These are phyloP conservation scores for Chamaecyparis obtusa DNA, from an alignment of 75 land plant genomes.

Conservation along the genomic window DNA sequence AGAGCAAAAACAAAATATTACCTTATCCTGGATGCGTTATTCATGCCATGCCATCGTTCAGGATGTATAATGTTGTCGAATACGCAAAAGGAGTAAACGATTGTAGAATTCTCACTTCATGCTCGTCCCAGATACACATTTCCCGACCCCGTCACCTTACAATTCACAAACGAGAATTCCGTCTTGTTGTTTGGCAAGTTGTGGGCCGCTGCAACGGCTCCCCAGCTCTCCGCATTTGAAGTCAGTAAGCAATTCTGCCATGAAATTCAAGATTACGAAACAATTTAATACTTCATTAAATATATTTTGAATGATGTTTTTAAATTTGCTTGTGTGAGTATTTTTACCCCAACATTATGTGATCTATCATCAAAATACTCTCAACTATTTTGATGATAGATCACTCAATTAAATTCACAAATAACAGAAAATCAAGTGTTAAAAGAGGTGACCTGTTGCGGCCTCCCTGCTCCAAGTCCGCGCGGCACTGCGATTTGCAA, in stretches of 20 bases:
- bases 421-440: conserved; percentile 15
- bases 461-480: too few relatives aligned
- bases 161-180: conserved; percentile 74
- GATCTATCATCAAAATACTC: too few relatives aligned
- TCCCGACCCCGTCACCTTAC: conserved; percentile 54
- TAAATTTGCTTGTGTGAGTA: too few relatives aligned
- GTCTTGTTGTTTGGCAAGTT: conserved; percentile 33
- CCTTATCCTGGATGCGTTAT: conserved; percentile 38
- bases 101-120: conserved; percentile 71
- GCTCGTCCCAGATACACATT: conserved; percentile 75
- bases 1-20: conserved; percentile 4
- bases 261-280: too few relatives aligned
- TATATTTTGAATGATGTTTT: too few relatives aligned
- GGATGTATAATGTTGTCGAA: conserved; percentile 51
- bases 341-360: too few relatives aligned
- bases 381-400: too few relatives aligned
- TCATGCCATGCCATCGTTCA: conserved; percentile 82
- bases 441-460: too few relatives aligned
- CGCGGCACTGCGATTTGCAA: too few relatives aligned
- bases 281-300: too few relatives aligned
- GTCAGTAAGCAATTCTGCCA: conserved; percentile 57
- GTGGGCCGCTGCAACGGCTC: conserved; percentile 80
- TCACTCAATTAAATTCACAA: too few relatives aligned
- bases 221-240: conserved; percentile 37
- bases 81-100: conserved; percentile 52